A percentile compares a stretch with the other conserved stretches of the same genome.
phyloP scores from a whole-genome alignment of 768 basidiomycete genomes.

The Russula sp. region DNA sequence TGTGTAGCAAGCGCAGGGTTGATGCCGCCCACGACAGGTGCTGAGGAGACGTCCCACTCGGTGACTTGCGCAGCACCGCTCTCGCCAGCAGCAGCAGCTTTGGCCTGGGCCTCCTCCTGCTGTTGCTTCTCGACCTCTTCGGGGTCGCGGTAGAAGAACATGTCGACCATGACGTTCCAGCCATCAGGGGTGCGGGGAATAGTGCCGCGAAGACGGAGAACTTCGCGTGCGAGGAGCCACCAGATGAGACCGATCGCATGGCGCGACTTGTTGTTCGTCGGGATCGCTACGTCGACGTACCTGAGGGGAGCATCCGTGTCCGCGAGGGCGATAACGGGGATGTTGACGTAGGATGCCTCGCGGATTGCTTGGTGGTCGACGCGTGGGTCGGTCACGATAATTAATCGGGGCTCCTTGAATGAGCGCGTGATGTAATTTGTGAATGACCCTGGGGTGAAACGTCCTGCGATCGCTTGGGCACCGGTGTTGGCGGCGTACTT shows the following conservation, averaged over 20 bases:
- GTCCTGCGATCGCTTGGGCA: slow-evolving; percentile 97
- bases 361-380: slow-evolving; percentile 99
- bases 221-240: slow-evolving; percentile 97
- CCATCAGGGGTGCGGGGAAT: slow-evolving; percentile 88
- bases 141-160: slow-evolving; percentile 99
- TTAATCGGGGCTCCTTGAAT: slow-evolving; percentile 99
- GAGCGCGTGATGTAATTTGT: slow-evolving; percentile 99
- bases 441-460: slow-evolving; percentile 98
- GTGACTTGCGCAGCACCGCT: slow-evolving; percentile 49
- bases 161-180: slow-evolving; percentile 98
- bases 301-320: slow-evolving; percentile 97
- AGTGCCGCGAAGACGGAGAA: slow-evolving; percentile 91
- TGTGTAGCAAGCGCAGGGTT: slow-evolving; percentile 72
- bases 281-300: slow-evolving; percentile 98
- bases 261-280: slow-evolving; percentile 98
- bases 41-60: slow-evolving; percentile 77
- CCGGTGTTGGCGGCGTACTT: slow-evolving; percentile 98
- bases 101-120: slow-evolving; percentile 87
- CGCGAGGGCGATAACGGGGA: slow-evolving; percentile 98
- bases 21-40: slow-evolving; percentile 64
- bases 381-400: slow-evolving; percentile 97
- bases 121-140: slow-evolving; percentile 99
- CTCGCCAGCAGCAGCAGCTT: slow-evolving; percentile 60
- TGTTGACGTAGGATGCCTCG: slow-evolving; percentile 99
- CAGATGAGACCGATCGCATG: slow-evolving; percentile 96